phyloP scores from a whole-genome alignment of 805 yeast species.

The Clavispora santaluciae region DNA sequence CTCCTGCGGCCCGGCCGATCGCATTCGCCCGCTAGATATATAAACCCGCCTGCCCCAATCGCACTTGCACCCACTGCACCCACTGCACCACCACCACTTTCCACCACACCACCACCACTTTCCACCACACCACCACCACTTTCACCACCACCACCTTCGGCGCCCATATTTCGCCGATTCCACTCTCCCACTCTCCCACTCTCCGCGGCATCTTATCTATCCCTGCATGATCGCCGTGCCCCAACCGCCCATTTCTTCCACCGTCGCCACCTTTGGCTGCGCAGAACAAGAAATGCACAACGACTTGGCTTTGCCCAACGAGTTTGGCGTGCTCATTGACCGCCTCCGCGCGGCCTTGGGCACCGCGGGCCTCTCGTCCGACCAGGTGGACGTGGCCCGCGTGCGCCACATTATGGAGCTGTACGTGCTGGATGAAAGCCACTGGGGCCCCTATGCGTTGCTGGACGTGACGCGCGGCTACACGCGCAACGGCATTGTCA shows the following conservation, averaged over 20 bases:
- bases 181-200: too few relatives aligned
- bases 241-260: constrained; percentile 1
- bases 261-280: constrained; percentile 13
- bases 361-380: constrained; percentile 31
- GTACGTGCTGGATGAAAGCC: constrained; percentile 44
- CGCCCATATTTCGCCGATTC: too few relatives aligned
- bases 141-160: too few relatives aligned
- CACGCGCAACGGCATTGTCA: constrained; percentile 67
- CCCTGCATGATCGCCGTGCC: neutral
- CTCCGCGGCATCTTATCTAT: too few relatives aligned
- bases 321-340: constrained; percentile 22
- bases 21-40: neutral
- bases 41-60: too few relatives aligned
- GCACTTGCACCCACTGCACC: too few relatives aligned
- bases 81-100: too few relatives aligned
- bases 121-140: too few relatives aligned
- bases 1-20: neutral
- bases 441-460: constrained; percentile 58
- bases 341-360: constrained; percentile 25
- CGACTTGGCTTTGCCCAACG: constrained; percentile 12
- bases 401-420: constrained; percentile 42
- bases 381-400: constrained; percentile 49
- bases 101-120: too few relatives aligned
- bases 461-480: constrained; percentile 48
- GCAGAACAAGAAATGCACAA: constrained; percentile 15